Base-by-base conservation (phyloP, 148 eudicot genomes). In the Arbutus unedo region DNA sequence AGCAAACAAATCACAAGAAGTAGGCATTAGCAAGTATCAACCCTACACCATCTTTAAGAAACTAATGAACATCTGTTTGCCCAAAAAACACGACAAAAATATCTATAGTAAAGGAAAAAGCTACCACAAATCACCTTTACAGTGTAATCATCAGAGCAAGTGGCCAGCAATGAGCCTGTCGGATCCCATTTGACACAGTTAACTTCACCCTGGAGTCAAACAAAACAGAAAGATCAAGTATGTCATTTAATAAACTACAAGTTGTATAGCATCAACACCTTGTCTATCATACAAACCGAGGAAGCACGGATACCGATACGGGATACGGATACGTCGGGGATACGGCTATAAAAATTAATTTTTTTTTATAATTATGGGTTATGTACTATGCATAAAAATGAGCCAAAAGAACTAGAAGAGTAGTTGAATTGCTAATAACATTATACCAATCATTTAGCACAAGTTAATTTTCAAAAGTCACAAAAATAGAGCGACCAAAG, bases 151-250 rank as follows among this genome's bases (percentile, higher is more conserved):
- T 93, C 94, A 59, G 97, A 93, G 79, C 97, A 90, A 77, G 97
- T 90, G 60, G 97, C 97, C 90, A 93, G 83, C 78, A 93, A 79
- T 72, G 91, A 88, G 62, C 97, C 94, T 15, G 92, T 87, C 60
- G 97, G 94, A 72, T 93, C 92, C 97, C 97, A 93, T 88, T 91
- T 90, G 85, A 93, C 89, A 82, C 91, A 88, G 77, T 93, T 93
- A 60, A 93, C 94, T 90, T 93, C 97, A 79, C 92, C 91, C 97
- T 93, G 91, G 87, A 86, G 85, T 59, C 9, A 50, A 25, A 54
- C 23, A 25, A 38, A 71, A 7, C 43, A 25, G 91, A 88, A 84
- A 81, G 44, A 25, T 15, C 53, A 78, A 41, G 51, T 78, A 51
- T 2, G 43, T 21, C 3, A n/a, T 60, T 6, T 31, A 68, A 6